These are phyloP conservation scores for Globisporangium radiosum DNA, from an alignment of 352 stramenopile species.

Conservation along the genomic window DNA sequence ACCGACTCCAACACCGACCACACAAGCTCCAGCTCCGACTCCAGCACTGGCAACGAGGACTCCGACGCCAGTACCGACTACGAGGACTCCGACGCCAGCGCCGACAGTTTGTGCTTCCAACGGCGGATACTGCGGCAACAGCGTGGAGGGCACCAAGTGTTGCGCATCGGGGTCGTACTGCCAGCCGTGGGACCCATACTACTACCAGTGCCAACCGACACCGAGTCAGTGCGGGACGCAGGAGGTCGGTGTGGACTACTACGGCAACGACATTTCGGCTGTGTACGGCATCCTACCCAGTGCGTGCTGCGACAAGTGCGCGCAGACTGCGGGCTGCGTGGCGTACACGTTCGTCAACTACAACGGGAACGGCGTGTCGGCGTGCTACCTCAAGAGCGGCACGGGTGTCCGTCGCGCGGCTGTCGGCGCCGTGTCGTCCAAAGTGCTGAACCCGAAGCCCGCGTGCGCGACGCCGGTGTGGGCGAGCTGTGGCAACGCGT, in stretches of 20 bases:
- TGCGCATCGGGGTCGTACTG: conserved; percentile 7
- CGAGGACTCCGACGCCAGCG: neutral
- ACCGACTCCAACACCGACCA: neutral
- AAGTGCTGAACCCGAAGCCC: conserved; percentile 1
- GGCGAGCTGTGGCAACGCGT: conserved; percentile 16
- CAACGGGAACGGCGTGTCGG: conserved; percentile 6
- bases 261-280: conserved; percentile 8
- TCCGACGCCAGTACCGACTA: neutral
- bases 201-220: conserved; percentile 4
- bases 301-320: conserved; percentile 10
- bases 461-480: conserved; percentile 15
- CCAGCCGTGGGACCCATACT: conserved; percentile 8
- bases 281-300: conserved; percentile 5
- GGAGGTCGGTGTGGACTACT: conserved; percentile 7
- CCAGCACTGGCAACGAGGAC: neutral
- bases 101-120: neutral
- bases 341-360: conserved; percentile 18
- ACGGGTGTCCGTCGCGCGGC: neutral
- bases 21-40: neutral
- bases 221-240: conserved; percentile 2
- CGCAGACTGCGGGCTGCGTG: conserved; percentile 4
- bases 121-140: conserved; percentile 5
- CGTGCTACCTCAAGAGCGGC: conserved; percentile 7
- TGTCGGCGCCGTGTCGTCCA: neutral
- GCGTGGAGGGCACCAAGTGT: neutral